These are phyloP conservation scores for Corniculantispora saksenae DNA, from an alignment of 2,329 filamentous ascomycete genomes.

Conservation along the genomic window DNA sequence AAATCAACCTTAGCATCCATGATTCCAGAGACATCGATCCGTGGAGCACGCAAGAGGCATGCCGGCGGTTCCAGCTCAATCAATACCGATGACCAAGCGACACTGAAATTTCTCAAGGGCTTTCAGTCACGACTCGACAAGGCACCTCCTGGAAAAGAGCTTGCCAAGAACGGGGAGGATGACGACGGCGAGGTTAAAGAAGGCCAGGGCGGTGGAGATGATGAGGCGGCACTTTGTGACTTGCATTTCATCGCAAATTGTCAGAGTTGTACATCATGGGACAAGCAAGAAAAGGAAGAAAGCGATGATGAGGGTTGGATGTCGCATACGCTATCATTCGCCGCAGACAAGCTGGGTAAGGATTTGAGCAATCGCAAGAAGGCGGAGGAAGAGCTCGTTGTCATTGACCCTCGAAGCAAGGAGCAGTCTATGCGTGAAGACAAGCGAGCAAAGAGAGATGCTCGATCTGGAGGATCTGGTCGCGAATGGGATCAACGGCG, in stretches of 20 bases:
- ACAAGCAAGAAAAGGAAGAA: constrained; percentile 61
- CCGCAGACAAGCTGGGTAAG: constrained; percentile 87
- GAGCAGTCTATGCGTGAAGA: constrained; percentile 70
- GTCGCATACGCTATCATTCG: constrained; percentile 80
- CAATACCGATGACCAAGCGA: constrained; percentile 60
- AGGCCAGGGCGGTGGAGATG: constrained; percentile 47
- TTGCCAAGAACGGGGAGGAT: constrained; percentile 29
- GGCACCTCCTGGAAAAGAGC: constrained; percentile 43
- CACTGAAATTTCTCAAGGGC: constrained; percentile 71
- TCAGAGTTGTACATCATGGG: constrained; percentile 87
- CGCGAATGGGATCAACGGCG: constrained; percentile 55
- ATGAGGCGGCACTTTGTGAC: constrained; percentile 80
- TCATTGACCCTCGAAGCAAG: constrained; percentile 89
- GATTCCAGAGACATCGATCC: constrained; percentile 70
- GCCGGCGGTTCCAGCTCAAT: constrained; percentile 55
- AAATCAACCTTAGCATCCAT: constrained; percentile 71
- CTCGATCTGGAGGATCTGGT: constrained; percentile 52
- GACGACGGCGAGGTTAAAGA: constrained; percentile 22
- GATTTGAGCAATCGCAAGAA: constrained; percentile 88
- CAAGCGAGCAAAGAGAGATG: constrained; percentile 60
- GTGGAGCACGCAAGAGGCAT: constrained; percentile 66
- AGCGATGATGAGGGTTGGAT: constrained; percentile 76
- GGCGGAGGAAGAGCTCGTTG: constrained; percentile 85
- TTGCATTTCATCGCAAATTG: constrained; percentile 95
- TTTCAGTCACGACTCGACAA: constrained; percentile 78